Evolutionary conservation across 148 eudicot genomes (phyloP), one percentile per base, ranked within the genome.

Genomic region (Chenopodium suecicum): DNA sequence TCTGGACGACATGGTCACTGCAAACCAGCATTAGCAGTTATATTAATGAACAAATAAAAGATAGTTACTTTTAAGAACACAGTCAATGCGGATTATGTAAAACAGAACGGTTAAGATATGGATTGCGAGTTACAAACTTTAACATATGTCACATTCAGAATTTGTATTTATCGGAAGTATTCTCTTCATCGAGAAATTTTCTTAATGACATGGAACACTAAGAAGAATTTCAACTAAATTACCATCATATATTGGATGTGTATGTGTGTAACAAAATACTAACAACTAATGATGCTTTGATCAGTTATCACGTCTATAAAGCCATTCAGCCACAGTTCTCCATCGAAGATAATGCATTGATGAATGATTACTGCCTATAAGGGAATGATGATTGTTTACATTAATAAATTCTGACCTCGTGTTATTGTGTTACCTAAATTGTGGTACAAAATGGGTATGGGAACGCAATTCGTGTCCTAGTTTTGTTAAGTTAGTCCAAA

Each of bases 1-100:
- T 91, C 81, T 91, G 91, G 74, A 80, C 75, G 48, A 78, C 82
- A 79, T 65, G 82, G 31, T 92, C 97, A 81, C 98, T 95, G 94
- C 84, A 87, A 81, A 74, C 82, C 70, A 77, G 32, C 32, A 58
- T 25, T 58, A 78, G 77, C 54, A 7, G 7, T 56, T 44, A 62
- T 66, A 25, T 9, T 0, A 79, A 5, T 32, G 63, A 75, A 25
- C 25, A 9, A 29, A 73, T 47, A 44, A 7, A 56, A 29, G 70
- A 13, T 34, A 67, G 48, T 9, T 32, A 79, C 47, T 58, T 10
- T 64, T 29, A 0, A 74, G 13, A n/a, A 11, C 9, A 66, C 47
- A 11, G 7, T 47, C 67, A 65, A 0, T 27, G 25, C 48, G 44
- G 54, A 63, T 7, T 7, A 54, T 63, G 54, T n/a, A 16, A 25